Evolutionary conservation across 2,329 filamentous ascomycete genomes (phyloP).

Genomic region (Aspergillus thermomutatus): DNA sequence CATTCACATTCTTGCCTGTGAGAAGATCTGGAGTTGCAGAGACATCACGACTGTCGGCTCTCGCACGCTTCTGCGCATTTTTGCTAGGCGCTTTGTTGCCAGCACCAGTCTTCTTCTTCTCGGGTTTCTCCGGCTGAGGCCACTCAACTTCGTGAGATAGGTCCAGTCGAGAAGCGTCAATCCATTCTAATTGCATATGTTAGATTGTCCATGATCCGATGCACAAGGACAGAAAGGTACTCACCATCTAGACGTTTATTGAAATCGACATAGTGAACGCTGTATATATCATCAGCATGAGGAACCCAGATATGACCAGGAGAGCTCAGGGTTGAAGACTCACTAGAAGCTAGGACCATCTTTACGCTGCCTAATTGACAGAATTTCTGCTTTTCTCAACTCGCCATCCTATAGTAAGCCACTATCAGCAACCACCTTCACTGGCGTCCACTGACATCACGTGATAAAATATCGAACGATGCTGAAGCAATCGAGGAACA

Average conservation of each 20-base stretch:
- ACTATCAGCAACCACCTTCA: conserved; percentile 5
- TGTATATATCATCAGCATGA: conserved; percentile 23
- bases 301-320: background rate
- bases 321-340: conserved; percentile 11
- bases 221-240: conserved; percentile 5
- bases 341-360: conserved; percentile 82
- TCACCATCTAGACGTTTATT: conserved; percentile 73
- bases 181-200: conserved; percentile 69
- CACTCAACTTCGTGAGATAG: conserved; percentile 91
- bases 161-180: conserved; percentile 76
- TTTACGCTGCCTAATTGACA: conserved; percentile 89
- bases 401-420: conserved; percentile 62
- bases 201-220: conserved; percentile 10
- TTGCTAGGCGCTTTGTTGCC: conserved; percentile 53
- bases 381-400: conserved; percentile 86
- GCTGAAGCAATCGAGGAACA: conserved; percentile 7
- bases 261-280: conserved; percentile 95
- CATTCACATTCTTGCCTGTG: conserved; percentile 47
- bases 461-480: conserved; percentile 26
- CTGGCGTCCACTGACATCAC: conserved; percentile 22
- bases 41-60: conserved; percentile 51
- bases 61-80: conserved; percentile 54
- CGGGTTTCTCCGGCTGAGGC: conserved; percentile 85
- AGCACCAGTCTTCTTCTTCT: conserved; percentile 72
- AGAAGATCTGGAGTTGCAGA: conserved; percentile 55